Base-by-base conservation (phyloP, 768 basidiomycete species). In the Mycena amicta region DNA sequence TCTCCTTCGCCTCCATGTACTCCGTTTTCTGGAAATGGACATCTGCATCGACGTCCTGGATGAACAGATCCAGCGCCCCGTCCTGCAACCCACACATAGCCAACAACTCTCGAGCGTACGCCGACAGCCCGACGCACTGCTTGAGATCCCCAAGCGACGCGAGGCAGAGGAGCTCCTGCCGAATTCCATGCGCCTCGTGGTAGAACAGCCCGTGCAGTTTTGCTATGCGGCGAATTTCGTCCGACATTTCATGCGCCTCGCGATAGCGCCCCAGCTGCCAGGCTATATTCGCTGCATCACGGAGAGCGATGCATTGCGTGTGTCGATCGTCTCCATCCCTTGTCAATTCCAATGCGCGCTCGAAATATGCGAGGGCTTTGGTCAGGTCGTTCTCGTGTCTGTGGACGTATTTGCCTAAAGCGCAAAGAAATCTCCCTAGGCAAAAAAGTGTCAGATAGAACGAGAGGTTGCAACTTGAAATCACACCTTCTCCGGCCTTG, bases 1-100 rank as follows among this genome's bases (percentile, higher is more conserved):
- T 16, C 2, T 47, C 49, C 37, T 55, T 30, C 3, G 60, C 33
- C 27, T 62, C 56, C 8, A 46, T n/a, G 37, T 57, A 62, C 33
- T 62, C 60, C 2, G 60, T 57, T 26, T 62, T 62, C 12, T 54
- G 52, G 28, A 54, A 23, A n/a, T 62, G 60, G 2, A 62, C 60
- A 16, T 54, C 25, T 2, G 60, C 60, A 27, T 62, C 50, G 31
- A 56, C 53, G 33, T 43, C 33, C 5, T 57, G 0, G 4, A 62
- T 47, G 2, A 40, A 20, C 22, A 55, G 60, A 47, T 62, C 46
- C 15, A 56, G 20, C 2, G 4, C 1, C 5, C 23, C 20, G 1
- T 55, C 55, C 22, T 57, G 55, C 13, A 61, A 39, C 8, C 60
- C 55, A 16, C 60, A 61, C 39, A 61, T 50, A 5, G 51, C 55